Percentiles rank a stretch among this genome's conserved stretches.
Conservation (phyloP, 2,329 filamentous ascomycete genomes). For the Penicillium sp. region DNA sequence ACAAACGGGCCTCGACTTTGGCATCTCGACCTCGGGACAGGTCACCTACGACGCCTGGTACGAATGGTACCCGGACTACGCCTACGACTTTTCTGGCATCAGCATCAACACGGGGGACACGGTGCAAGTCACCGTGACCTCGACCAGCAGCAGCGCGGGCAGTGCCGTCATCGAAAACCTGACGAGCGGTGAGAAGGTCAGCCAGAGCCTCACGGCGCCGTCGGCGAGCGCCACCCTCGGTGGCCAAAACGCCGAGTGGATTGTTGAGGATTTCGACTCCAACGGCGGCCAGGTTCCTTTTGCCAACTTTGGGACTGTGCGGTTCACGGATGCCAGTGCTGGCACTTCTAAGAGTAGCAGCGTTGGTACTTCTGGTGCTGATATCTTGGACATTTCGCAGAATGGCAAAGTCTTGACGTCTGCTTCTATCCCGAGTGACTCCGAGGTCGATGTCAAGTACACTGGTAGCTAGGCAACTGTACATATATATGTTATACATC, state of each 20-base stretch:
- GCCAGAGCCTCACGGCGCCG: conserved; percentile 49
- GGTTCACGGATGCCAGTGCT: conserved; percentile 31
- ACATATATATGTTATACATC: not conserved
- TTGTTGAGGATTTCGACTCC: conserved; percentile 54
- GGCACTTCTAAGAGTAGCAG: conserved; percentile 18
- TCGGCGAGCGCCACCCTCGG: conserved; percentile 39
- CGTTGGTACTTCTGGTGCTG: conserved; percentile 34
- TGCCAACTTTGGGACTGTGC: conserved; percentile 46
- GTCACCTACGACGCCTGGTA: conserved; percentile 56
- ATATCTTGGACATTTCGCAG: conserved; percentile 48
- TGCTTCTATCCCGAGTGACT: conserved; percentile 23
- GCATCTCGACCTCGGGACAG: conserved; percentile 36
- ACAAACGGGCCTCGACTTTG: conserved; percentile 57
- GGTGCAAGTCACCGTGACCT: conserved; percentile 39
- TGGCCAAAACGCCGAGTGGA: conserved; percentile 60
- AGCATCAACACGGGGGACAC: conserved; percentile 43
- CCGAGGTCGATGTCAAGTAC: conserved; percentile 25
- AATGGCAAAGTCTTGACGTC: conserved; percentile 31
- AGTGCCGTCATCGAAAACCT: conserved; percentile 50
- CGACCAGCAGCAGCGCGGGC: conserved; percentile 41
- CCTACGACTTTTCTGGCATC: conserved; percentile 51
- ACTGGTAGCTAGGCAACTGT: conserved; percentile 1
- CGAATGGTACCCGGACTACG: conserved; percentile 58
- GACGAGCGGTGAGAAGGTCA: conserved; percentile 50
- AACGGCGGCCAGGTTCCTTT: conserved; percentile 40